phyloP scores from a whole-genome alignment of 768 basidiomycete genomes.

The Chalciporus piperatus region DNA sequence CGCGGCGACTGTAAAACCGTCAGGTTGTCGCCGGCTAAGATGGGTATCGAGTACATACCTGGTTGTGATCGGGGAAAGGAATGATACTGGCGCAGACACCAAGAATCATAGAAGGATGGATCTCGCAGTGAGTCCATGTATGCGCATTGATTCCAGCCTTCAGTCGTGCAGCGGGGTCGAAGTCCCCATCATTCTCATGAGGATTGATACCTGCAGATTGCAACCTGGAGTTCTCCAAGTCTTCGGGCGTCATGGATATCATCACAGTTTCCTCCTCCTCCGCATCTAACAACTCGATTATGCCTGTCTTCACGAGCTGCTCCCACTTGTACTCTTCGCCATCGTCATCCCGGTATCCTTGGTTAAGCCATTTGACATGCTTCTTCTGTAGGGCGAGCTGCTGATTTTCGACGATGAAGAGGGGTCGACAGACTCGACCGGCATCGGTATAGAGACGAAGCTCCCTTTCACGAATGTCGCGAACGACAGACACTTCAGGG shows the following conservation, averaged over 20 bases:
- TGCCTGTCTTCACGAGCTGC: conserved; percentile 78
- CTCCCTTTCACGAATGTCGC: conserved; percentile 96
- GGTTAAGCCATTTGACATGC: conserved; percentile 71
- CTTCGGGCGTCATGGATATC: conserved; percentile 98
- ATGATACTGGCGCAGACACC: conserved; percentile 99
- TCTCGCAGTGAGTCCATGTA: conserved; percentile 98
- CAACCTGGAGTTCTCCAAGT: conserved; percentile 80
- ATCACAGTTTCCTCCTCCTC: conserved; percentile 99
- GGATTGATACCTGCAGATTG: conserved; percentile 59
- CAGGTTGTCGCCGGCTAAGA: not conserved
- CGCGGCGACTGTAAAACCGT: conserved; percentile 76
- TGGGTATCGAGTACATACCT: conserved; percentile 49
- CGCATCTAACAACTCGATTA: conserved; percentile 93
- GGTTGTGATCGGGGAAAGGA: conserved; percentile 99
- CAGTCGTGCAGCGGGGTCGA: conserved; percentile 84
- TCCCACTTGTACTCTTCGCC: conserved; percentile 75
- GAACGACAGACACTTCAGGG: conserved; percentile 94
- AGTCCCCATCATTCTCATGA: conserved; percentile 61
- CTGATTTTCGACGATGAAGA: conserved; percentile 95
- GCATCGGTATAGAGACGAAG: conserved; percentile 94
- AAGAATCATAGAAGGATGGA: conserved; percentile 98
- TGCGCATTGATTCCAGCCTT: conserved; percentile 84
- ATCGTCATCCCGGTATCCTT: conserved; percentile 57
- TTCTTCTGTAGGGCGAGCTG: conserved; percentile 80
- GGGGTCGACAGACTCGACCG: conserved; percentile 92